Evolutionary conservation across 1,284 basidiomycete species (phyloP).

Genomic region (Ustilago shanxiensis): DNA sequence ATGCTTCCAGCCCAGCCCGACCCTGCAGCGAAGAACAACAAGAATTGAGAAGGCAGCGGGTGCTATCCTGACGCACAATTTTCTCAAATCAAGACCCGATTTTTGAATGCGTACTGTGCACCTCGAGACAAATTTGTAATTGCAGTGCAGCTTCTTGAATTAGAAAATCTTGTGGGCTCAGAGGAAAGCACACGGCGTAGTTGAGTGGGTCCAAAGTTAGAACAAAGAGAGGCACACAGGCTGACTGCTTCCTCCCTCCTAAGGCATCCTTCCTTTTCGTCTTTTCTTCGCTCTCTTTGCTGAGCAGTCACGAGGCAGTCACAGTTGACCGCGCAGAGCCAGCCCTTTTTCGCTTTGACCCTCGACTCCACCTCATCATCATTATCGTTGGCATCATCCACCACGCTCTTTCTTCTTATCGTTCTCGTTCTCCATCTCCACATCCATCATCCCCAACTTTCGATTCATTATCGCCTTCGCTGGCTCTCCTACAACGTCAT

Average conservation of each 20-base stretch:
- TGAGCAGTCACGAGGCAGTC: neutral
- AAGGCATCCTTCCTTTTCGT: neutral
- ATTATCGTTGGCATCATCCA: conserved; percentile 1
- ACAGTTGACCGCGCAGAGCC: conserved; percentile 11
- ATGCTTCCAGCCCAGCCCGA: neutral
- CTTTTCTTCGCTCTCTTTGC: neutral
- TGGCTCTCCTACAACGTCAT: neutral
- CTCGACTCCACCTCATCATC: conserved; percentile 23
- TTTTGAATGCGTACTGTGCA: conserved; percentile 4
- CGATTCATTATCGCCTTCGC: neutral
- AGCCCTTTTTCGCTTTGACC: conserved; percentile 7
- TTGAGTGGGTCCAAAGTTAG: neutral
- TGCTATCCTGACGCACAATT: neutral
- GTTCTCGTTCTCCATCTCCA: neutral
- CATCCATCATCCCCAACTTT: neutral
- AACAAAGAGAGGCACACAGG: neutral
- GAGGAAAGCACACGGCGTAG: neutral
- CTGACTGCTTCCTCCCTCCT: too few species aligned
- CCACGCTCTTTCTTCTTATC: neutral
- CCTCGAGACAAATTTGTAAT: neutral
- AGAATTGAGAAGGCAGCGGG: neutral
- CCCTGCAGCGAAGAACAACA: neutral
- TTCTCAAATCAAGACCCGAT: neutral
- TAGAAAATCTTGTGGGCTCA: neutral
- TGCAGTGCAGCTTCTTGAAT: neutral